Evolutionary conservation across 2,329 filamentous ascomycete genomes (phyloP).

Genomic region (Alternaria rosae): DNA sequence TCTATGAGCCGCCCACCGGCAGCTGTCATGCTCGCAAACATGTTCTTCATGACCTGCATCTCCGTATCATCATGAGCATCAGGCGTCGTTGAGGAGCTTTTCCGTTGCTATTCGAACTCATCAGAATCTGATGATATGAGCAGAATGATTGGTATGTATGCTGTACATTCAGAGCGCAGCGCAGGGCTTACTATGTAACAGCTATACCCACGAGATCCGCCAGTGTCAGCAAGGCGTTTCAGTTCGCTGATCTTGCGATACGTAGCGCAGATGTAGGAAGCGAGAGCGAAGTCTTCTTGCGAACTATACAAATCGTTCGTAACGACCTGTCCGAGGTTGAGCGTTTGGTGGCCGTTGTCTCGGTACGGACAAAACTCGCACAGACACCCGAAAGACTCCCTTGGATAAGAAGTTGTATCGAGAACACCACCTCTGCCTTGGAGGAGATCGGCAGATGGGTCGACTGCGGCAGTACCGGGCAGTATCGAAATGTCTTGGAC

Average conservation of each 20-base stretch:
- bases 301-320: constrained; percentile 32
- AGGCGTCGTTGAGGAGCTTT: background rate
- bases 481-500: constrained; percentile 28
- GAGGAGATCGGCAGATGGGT: constrained; percentile 38
- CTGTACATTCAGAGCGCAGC: background rate
- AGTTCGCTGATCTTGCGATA: constrained; percentile 32
- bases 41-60: background rate
- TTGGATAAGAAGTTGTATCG: constrained; percentile 28
- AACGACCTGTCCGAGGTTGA: constrained; percentile 31
- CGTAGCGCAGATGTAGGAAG: constrained; percentile 30
- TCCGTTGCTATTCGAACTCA: background rate
- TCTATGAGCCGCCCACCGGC: constrained; percentile 1
- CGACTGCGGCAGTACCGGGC: constrained; percentile 24
- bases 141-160: background rate
- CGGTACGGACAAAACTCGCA: constrained; percentile 21
- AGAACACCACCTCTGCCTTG: constrained; percentile 28
- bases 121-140: background rate
- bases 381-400: constrained; percentile 23
- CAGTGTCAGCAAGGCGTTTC: constrained; percentile 31
- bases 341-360: constrained; percentile 19
- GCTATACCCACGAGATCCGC: constrained; percentile 4
- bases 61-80: background rate
- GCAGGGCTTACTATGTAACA: background rate
- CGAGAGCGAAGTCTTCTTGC: constrained; percentile 37
- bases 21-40: background rate